Conservation (phyloP, 768 basidiomycete genomes). For the Leucocoprinus birnbaumii region DNA sequence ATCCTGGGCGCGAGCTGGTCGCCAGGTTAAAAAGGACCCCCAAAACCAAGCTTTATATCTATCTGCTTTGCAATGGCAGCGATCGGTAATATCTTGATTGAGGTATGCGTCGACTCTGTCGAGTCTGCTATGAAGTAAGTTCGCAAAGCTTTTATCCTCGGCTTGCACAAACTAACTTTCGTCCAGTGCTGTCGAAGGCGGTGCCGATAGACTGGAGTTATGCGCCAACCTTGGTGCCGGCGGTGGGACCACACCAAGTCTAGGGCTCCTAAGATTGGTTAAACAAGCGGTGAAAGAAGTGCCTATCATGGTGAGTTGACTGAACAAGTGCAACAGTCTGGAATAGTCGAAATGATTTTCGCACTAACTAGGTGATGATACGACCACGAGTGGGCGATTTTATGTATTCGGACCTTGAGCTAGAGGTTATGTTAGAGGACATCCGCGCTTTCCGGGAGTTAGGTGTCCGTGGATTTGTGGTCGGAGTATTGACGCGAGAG, state of each 20-base stretch:
- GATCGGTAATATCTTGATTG: constrained; percentile 17
- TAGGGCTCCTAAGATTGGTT: constrained; percentile 68
- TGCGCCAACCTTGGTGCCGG: constrained; percentile 69
- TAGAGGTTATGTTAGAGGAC: constrained; percentile 75
- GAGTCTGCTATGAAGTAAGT: constrained; percentile 23
- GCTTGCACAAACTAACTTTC: constrained; percentile 6
- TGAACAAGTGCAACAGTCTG: neutral
- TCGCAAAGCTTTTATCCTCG: neutral
- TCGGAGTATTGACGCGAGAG: constrained; percentile 56
- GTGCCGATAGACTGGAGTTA: constrained; percentile 75
- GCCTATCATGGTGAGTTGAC: constrained; percentile 68
- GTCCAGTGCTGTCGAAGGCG: constrained; percentile 63
- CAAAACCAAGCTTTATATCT: neutral
- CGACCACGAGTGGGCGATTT: constrained; percentile 82
- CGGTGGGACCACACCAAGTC: constrained; percentile 79
- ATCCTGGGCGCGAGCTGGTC: neutral
- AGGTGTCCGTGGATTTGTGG: constrained; percentile 62
- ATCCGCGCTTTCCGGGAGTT: constrained; percentile 56
- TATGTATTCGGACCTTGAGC: constrained; percentile 61
- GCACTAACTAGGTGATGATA: constrained; percentile 61
- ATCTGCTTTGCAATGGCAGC: constrained; percentile 4
- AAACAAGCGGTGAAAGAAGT: constrained; percentile 42
- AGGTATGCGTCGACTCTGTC: constrained; percentile 26
- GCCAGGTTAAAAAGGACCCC: too few relatives aligned
- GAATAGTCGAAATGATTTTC: neutral